A percentile compares a stretch with the other conserved stretches of the same genome.
phyloP scores from a whole-genome alignment of 1,284 basidiomycete genomes.

The Cryptococcus sp. region DNA sequence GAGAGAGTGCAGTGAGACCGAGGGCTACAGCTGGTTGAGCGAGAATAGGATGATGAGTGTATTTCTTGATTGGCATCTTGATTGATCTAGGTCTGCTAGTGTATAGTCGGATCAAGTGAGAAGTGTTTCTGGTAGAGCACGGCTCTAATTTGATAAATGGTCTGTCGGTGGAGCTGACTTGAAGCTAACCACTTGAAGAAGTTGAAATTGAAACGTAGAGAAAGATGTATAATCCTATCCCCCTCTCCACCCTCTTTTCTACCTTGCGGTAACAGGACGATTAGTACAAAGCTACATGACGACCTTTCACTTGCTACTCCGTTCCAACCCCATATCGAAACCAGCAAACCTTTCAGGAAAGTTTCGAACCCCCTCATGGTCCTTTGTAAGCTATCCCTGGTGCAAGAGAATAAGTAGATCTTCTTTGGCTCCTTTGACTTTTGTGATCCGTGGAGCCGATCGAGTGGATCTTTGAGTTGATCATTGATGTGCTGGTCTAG shows the following conservation, averaged over 20 bases:
- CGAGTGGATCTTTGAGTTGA: too few species aligned
- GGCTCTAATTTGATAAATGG: not conserved
- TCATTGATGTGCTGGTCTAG: too few species aligned
- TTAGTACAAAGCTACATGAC: not conserved
- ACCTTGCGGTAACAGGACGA: not conserved
- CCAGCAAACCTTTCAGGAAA: too few species aligned
- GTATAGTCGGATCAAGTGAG: not conserved
- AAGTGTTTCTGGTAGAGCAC: not conserved
- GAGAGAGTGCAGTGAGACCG: conserved; percentile 27
- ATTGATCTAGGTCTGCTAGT: not conserved
- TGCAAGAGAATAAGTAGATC: too few species aligned
- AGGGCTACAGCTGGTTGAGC: conserved; percentile 32
- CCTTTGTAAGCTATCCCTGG: too few species aligned
- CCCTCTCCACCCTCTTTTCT: not conserved
- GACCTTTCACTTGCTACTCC: not conserved
- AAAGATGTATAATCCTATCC: not conserved
- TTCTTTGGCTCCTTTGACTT: too few species aligned
- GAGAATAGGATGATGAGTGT: conserved; percentile 15
- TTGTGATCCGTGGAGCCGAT: too few species aligned
- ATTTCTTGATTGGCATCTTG: not conserved
- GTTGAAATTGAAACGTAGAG: not conserved
- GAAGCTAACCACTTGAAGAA: too few species aligned
- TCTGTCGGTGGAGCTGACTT: not conserved
- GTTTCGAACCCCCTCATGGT: too few species aligned
- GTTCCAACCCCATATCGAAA: too few species aligned